A percentile compares a stretch with the other conserved stretches of the same genome.
These are phyloP conservation scores for Drechslerella dactyloides DNA, from an alignment of 2,329 filamentous ascomycete species.

Conservation along the genomic window DNA sequence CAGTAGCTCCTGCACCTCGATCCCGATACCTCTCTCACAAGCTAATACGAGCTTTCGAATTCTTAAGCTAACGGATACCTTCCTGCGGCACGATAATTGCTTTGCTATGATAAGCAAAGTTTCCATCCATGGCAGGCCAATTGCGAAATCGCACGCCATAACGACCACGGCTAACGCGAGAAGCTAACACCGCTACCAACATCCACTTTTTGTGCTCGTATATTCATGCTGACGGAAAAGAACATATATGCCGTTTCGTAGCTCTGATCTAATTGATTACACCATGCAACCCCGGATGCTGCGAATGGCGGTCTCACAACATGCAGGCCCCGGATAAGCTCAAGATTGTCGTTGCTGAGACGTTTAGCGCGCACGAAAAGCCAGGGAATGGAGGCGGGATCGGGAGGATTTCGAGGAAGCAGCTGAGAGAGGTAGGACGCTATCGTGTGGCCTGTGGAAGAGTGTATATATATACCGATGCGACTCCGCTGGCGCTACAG, in stretches of 20 bases:
- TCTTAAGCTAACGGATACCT: too few species aligned
- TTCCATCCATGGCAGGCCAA: conserved; percentile 6
- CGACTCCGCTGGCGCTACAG: conserved; percentile 28
- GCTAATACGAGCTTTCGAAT: too few species aligned
- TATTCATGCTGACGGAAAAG: neutral
- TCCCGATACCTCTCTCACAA: neutral
- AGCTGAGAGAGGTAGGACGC: conserved; percentile 13
- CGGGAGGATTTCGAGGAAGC: conserved; percentile 9
- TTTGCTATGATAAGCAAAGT: neutral
- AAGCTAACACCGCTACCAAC: conserved; percentile 32
- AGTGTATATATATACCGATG: conserved; percentile 44
- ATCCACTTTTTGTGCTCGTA: conserved; percentile 2
- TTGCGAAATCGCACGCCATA: conserved; percentile 50
- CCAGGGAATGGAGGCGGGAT: neutral
- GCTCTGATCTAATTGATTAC: neutral
- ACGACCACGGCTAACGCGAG: conserved; percentile 28
- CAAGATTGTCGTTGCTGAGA: conserved; percentile 14
- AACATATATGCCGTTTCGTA: conserved; percentile 10
- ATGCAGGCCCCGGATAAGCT: conserved; percentile 44
- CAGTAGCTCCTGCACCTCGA: too few species aligned
- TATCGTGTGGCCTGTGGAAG: too few species aligned
- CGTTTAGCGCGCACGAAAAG: neutral
- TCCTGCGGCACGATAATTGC: neutral
- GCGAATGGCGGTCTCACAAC: conserved; percentile 15
- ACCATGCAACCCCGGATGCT: neutral